Base-by-base conservation (phyloP, 2,329 filamentous ascomycete species). In the Epichloe festucae region DNA sequence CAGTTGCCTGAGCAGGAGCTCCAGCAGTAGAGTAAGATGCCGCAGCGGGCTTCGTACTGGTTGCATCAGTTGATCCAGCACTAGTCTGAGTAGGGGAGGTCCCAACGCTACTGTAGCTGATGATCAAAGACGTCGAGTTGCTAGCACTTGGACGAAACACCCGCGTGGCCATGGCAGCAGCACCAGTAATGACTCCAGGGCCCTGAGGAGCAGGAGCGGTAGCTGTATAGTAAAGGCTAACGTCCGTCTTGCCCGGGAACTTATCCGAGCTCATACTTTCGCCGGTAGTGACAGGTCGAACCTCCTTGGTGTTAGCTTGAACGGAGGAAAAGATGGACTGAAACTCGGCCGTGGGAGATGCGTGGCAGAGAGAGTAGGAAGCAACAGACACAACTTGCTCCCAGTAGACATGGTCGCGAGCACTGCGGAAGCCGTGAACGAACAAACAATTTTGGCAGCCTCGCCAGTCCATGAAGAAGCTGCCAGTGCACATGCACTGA, bases 171-270 rank as follows among this genome's bases (percentile, higher is more conserved):
- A 58, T 59, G 19, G 66, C 62, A 8, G 68, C 68, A 41, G 61
- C 64, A 12, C 71, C 70, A 34, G 70, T 73, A 52, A 74, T 71
- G 15, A 58, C 50, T 17, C 72, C 72, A 1, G 66, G 64, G 0
- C 70, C 70, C 53, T 71, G 69, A 5, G 53, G 52, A 1, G 62
- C 67, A 21, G 55, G 27, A 31, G 27, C 27, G 27, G 27, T 66
- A 2, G 65, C 58, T 6, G 70, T 73, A 59, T 68, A 73, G 57
- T 73, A 73, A 35, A 71, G 54, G 52, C 66, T 70, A 11, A 71
- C 64, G n/a, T 64, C 69, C 41, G 69, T 66, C 58, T 68, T 56
- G 34, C 67, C 61, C 2, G 63, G 64, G 36, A 59, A 67, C 21
- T 58, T 54, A 56, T 72, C 70, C 10, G 53, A 63, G 11, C 53